Evolutionary conservation across 2,329 filamentous ascomycete genomes (phyloP), one percentile per base, ranked within the genome.

Genomic region (Beauveria medogensis): DNA sequence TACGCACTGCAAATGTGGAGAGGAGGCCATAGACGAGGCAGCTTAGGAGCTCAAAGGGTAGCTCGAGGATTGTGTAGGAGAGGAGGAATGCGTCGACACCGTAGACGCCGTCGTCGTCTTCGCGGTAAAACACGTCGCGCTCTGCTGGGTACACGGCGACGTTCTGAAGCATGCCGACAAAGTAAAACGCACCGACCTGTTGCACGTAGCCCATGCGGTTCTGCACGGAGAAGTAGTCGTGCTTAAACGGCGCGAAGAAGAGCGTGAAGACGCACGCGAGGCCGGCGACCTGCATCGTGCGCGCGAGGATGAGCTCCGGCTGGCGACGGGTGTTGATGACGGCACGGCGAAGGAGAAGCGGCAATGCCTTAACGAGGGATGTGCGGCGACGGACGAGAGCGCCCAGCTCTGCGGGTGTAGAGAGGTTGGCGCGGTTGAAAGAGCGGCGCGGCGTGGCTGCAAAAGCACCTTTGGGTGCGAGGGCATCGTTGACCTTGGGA

Each of bases 121-220:
- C 89, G 65, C 86, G 82, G 68, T 91, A 90, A 70, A 91, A 92
- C 0, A 91, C 88, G 61, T 90, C 87, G 4, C 87, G 80, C 68
- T 91, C 89, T 46, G 76, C 76, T 0, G 89, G 89, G 68, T 91
- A 91, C 8, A 90, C 80, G 3, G 88, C 87, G 4, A 91, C 86
- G 67, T 91, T 91, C 70, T 92, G 88, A 14, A 92, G 78, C 88
- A 92, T 91, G 30, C 89, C 89, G 2, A 90, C 83, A 66, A 89
- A 89, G 71, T 89, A 89, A 41, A 90, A 82, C 0, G 88, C 85
- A 1, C 85, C 82, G 34, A 91, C 80, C 68, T 92, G 83, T 64
- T 91, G 86, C 1, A 91, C 76, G 65, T 91, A 88, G 0, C 89
- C 89, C 66, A 92, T 81, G 1, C 89, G 82, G 55, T 86, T 90